Percentiles rank a stretch among this genome's conserved stretches.
Evolutionary conservation across 2,329 filamentous ascomycete species (phyloP).

Genomic region (Cladosporium sp.): DNA sequence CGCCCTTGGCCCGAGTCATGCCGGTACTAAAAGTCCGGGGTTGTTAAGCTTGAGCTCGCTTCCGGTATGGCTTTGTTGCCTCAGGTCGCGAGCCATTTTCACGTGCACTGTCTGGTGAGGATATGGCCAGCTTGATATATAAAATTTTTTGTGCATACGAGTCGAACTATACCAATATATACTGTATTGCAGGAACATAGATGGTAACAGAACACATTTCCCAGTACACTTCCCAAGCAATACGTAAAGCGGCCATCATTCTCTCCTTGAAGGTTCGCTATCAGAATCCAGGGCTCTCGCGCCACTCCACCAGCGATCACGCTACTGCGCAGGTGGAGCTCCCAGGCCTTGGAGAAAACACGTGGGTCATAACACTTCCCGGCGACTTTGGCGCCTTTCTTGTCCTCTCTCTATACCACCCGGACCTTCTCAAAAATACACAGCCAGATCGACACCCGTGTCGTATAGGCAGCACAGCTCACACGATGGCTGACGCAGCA

Average conservation of each 20-base stretch:
- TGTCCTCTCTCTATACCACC: not conserved
- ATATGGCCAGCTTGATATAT: not conserved
- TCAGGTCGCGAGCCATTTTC: not conserved
- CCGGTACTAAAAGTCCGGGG: not conserved
- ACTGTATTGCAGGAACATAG: not conserved
- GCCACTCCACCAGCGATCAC: conserved; percentile 10
- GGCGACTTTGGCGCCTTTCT: not conserved
- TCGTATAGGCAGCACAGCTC: not conserved
- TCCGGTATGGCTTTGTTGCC: not conserved
- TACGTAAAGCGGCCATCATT: not conserved
- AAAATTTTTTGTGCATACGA: too few species aligned
- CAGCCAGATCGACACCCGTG: not conserved
- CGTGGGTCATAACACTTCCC: conserved; percentile 13
- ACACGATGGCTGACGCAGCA: conserved; percentile 17
- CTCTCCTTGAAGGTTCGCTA: not conserved
- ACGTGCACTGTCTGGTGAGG: not conserved
- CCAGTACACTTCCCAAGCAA: not conserved
- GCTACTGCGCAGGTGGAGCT: conserved; percentile 1
- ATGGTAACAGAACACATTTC: not conserved
- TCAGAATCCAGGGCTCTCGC: conserved; percentile 10
- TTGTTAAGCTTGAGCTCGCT: not conserved
- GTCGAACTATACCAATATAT: not conserved
- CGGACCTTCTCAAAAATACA: not conserved
- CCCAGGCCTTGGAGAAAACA: conserved; percentile 15
- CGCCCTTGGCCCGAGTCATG: not conserved